Evolutionary conservation across 345 rosid species (phyloP).

Genomic region (Isatis tinctoria): DNA sequence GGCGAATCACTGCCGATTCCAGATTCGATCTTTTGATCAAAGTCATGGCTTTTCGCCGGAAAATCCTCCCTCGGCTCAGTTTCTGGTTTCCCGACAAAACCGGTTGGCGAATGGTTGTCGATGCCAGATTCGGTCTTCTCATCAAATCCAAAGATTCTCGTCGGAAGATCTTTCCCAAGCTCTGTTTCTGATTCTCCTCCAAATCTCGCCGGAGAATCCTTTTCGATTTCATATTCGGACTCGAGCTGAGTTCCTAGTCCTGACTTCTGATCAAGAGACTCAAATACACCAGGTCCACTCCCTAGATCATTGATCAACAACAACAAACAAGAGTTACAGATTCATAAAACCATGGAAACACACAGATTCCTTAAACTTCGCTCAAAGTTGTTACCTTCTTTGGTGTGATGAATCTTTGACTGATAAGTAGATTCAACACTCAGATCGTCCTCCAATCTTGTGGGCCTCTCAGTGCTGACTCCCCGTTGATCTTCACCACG

Average conservation of each 20-base stretch:
- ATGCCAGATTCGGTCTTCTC: neutral
- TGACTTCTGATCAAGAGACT: no score
- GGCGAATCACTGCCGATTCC: neutral
- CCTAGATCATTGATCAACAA: neutral
- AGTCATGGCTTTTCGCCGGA: neutral
- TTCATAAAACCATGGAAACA: neutral
- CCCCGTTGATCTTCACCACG: constrained; percentile 34
- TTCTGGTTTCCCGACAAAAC: neutral
- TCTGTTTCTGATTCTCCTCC: neutral
- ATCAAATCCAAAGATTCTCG: neutral
- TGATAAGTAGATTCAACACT: constrained; percentile 38
- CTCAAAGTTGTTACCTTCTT: constrained; percentile 34
- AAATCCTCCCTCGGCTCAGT: neutral
- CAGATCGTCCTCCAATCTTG: constrained; percentile 42
- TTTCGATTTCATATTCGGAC: neutral
- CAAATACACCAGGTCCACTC: no score
- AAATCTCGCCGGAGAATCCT: neutral
- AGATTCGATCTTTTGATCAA: neutral
- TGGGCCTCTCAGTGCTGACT: constrained; percentile 34
- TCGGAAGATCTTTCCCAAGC: no score
- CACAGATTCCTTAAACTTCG: neutral
- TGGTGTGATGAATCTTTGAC: constrained; percentile 40
- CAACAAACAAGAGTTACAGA: neutral
- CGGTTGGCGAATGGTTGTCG: neutral
- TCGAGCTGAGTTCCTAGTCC: neutral